Conservation (phyloP, 345 rosid genomes). For the Carallia brachiata region DNA sequence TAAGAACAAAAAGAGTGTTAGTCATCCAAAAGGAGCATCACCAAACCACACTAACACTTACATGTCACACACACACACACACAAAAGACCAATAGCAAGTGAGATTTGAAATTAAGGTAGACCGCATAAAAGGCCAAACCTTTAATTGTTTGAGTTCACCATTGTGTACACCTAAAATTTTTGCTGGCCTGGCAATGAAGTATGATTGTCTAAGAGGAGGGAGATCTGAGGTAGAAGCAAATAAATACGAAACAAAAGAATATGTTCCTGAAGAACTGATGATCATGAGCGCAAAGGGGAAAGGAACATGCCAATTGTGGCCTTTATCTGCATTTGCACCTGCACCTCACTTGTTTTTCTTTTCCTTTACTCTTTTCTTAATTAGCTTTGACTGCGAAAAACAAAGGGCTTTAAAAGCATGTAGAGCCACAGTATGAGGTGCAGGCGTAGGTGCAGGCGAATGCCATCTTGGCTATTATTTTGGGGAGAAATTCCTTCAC, state of each 20-base stretch:
- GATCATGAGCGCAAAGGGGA: neutral
- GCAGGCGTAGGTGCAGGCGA: constrained; percentile 52
- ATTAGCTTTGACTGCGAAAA: neutral
- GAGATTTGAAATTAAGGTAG: too few species aligned
- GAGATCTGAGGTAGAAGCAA: neutral
- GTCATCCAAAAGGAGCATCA: too few species aligned
- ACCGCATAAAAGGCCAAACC: too few species aligned
- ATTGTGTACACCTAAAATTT: neutral
- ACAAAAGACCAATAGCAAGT: too few species aligned
- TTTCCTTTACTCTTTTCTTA: neutral
- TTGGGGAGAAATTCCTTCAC: too few species aligned
- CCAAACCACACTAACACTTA: too few species aligned
- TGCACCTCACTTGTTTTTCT: constrained; percentile 40
- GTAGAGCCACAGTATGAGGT: constrained; percentile 26
- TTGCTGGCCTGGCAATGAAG: neutral
- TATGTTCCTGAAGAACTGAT: too few species aligned
- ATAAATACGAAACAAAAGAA: neutral
- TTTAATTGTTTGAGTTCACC: too few species aligned
- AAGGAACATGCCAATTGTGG: constrained; percentile 30
- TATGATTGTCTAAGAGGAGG: neutral
- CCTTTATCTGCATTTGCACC: constrained; percentile 71
- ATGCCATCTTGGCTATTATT: constrained; percentile 37
- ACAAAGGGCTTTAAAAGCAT: neutral
- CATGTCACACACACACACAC: too few species aligned
- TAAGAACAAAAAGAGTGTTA: too few species aligned